Evolutionary conservation across 768 basidiomycete species (phyloP), one percentile per base, ranked within the genome.

Genomic region (Gloeophyllum trabeum): DNA sequence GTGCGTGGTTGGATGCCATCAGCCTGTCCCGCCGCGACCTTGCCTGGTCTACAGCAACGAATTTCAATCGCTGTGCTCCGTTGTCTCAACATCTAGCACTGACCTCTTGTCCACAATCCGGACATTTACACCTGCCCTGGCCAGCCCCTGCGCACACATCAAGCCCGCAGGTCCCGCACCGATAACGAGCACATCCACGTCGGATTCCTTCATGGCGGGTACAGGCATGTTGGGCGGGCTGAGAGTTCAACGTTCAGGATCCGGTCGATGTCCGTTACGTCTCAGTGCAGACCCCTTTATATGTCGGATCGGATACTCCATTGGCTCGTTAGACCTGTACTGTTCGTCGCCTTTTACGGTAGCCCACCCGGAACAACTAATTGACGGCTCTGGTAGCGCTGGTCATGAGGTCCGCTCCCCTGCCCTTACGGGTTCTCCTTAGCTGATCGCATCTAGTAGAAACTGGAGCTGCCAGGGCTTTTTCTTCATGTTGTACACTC

Each of bases 1-100:
- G 73, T 74, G 21, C 73, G 65, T 2, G 73, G 70, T 41, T 73
- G 70, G 38, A 75, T 72, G 24, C 73, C 73, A 44, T 76, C 73
- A 2, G 75, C 73, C 48, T 74, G 73, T 30, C 73, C 73, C 2
- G 66, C 66, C 3, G 59, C 43, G 18, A 74, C 61, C 42, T 57
- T 63, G 2, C 24, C 6, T 6, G 64, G 54, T 24, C 70, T 72
- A 19, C 10, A 26, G 6, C 34, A 24, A 6, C 5, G 25, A 24
- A 23, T 18, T 24, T n/a, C 3, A 30, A 37, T 47, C 6, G n/a
- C 16, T n/a, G n/a, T 20, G 19, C 5, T 4, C 10, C 10, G 16
- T 32, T 16, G 16, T 7, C 16, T 32, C 10, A 32, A n/a, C n/a
- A n/a, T 21, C 4, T 12, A 14, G 6, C 3, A 39, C 50, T 30